These are phyloP conservation scores for Polymyxa betae DNA, from an alignment of 208 protist genomes.

Conservation along the genomic window DNA sequence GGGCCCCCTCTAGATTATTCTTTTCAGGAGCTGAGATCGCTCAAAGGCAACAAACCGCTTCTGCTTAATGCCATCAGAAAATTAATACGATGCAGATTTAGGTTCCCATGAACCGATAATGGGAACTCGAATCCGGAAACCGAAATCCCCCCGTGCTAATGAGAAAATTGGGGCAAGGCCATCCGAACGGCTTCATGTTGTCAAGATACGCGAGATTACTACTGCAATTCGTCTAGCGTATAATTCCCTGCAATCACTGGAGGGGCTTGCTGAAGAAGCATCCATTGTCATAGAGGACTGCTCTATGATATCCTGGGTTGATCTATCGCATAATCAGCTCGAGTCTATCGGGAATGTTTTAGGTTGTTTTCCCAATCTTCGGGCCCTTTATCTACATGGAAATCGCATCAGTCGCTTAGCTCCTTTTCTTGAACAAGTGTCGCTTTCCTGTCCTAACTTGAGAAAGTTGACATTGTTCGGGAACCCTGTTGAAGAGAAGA, in stretches of 20 bases:
- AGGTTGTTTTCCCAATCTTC: neutral
- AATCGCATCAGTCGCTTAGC: neutral
- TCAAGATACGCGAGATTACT: neutral
- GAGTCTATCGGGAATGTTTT: neutral
- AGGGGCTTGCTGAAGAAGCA: neutral
- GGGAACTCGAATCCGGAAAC: neutral
- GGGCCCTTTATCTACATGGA: constrained; percentile 1
- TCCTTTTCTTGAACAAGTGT: neutral
- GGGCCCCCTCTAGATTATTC: constrained; percentile 29
- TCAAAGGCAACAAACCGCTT: neutral
- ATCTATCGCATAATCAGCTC: constrained; percentile 34
- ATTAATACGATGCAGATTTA: neutral
- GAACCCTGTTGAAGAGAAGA: neutral
- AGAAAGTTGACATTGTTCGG: constrained; percentile 40
- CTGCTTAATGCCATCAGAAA: no score
- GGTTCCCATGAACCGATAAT: neutral
- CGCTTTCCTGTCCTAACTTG: neutral
- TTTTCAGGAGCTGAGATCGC: constrained; percentile 24
- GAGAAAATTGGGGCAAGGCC: no score
- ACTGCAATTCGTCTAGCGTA: constrained; percentile 9
- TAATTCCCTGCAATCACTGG: neutral
- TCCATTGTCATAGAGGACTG: neutral
- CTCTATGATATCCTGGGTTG: constrained; percentile 1
- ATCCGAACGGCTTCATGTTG: no score
- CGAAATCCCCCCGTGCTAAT: no score